Conservation (phyloP, 208 protist species). For the Acanthamoeba triangularis region DNA sequence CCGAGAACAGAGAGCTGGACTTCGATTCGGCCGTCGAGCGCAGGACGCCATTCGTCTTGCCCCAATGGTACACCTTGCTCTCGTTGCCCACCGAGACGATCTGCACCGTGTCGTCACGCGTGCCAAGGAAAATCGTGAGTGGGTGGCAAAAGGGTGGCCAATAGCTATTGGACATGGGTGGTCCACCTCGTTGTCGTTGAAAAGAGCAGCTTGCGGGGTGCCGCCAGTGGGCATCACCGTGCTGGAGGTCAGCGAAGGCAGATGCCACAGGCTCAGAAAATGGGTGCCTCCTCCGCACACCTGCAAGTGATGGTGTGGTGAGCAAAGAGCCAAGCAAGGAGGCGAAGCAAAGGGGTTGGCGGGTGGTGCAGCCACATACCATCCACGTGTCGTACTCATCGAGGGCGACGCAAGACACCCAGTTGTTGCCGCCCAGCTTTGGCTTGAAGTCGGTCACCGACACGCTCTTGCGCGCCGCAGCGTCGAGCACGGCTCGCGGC, state of each 20-base stretch:
- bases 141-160: not conserved
- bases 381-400: slow-evolving; percentile 47
- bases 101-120: not conserved
- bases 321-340: not conserved
- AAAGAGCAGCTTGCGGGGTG: not conserved
- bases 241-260: slow-evolving; percentile 29
- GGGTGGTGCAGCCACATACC: not conserved
- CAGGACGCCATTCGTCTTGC: slow-evolving; percentile 23
- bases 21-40: not conserved
- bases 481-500: slow-evolving; percentile 26
- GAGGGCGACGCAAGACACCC: not conserved
- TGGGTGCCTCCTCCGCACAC: slow-evolving; percentile 20
- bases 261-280: slow-evolving; percentile 39
- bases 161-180: not conserved
- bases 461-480: slow-evolving; percentile 22
- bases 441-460: slow-evolving; percentile 43
- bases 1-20: slow-evolving; percentile 37
- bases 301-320: not conserved
- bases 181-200: not conserved
- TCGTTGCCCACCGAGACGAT: slow-evolving; percentile 30
- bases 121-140: not conserved
- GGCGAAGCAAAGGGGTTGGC: not conserved
- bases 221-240: slow-evolving; percentile 37
- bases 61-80: slow-evolving; percentile 34
- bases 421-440: slow-evolving; percentile 36